Evolutionary conservation across 352 stramenopile genomes (phyloP), one percentile per base, ranked within the genome.

Genomic region (Stramenopiles sp.): DNA sequence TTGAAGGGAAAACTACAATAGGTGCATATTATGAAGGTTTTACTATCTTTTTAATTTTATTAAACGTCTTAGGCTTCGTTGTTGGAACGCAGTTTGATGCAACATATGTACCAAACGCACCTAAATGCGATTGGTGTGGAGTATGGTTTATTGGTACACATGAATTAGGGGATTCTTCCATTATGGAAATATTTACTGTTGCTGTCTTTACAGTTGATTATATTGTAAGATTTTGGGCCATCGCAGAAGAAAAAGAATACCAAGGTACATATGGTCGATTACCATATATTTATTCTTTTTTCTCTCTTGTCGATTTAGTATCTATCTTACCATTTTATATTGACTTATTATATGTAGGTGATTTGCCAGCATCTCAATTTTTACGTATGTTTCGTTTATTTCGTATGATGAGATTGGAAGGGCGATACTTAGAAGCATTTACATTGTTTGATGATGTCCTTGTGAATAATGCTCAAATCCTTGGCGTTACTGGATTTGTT

Each of bases 361-460:
- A 90, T 69, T 83, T 80, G 0, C 84, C 83, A 29, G 78, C 81
- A 6, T 86, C 85, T 6, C 85, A 86, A 43, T 91, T 89, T 82
- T 80, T 92, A 7, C 83, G 87, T 80, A 89, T 92, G 87, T 89
- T 89, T 82, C 87, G 87, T 43, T 79, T 92, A 6, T 82, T 92
- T 1, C 80, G 87, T 30, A 90, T 92, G 87, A 90, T 91, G 85
- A 86, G 84, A 63, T 83, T 89, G 0, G 87, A 90, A 79, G 84
- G 86, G 73, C 80, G 87, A 23, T 91, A 88, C 80, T 83, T 88
- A 27, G 80, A 87, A 80, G 86, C 87, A 20, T 91, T 92, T 83
- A 84, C 82, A 27, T 86, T 84, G 30, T 91, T 90, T 81, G 86
- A 88, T 63, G 85, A 91, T 81, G 82, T 81, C 82, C 84, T 89